Conservation (phyloP, 768 basidiomycete species). For the Mycena capillaripes region DNA sequence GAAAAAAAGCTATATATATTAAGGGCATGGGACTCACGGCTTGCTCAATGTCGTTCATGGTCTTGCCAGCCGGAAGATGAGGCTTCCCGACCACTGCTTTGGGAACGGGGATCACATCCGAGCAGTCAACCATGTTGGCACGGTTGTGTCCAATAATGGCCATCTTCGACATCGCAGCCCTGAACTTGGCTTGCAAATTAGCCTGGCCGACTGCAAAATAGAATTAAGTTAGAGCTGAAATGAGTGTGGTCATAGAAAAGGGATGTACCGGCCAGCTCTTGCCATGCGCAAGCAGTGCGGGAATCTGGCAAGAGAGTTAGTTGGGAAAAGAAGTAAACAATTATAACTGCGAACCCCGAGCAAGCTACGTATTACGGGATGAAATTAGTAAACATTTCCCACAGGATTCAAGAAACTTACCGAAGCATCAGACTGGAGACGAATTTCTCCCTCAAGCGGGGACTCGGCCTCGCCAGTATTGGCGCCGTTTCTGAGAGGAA, state of each 20-base stretch:
- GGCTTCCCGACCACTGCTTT: conserved; percentile 34
- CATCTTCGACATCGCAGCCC: conserved; percentile 49
- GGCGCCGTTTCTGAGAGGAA: conserved; percentile 40
- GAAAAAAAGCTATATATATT: background rate
- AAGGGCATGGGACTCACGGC: conserved; percentile 28
- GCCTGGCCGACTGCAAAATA: conserved; percentile 38
- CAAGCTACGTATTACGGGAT: conserved; percentile 28
- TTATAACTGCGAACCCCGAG: conserved; percentile 24
- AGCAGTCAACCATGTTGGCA: conserved; percentile 49
- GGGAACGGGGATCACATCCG: conserved; percentile 50
- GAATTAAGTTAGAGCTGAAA: too few relatives aligned
- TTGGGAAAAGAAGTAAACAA: conserved; percentile 42
- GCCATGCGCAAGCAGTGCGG: conserved; percentile 55
- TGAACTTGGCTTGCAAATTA: conserved; percentile 41
- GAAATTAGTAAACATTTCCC: background rate
- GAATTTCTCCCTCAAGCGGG: conserved; percentile 34
- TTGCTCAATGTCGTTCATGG: conserved; percentile 41
- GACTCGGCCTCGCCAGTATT: conserved; percentile 39
- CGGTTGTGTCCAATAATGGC: conserved; percentile 46
- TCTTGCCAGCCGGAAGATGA: conserved; percentile 42
- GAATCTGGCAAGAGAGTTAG: conserved; percentile 41
- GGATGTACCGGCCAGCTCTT: conserved; percentile 45
- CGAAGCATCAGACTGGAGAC: conserved; percentile 36
- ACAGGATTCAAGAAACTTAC: background rate
- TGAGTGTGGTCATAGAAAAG: background rate